phyloP scores from a whole-genome alignment of 2,329 filamentous ascomycete genomes.

The Alternaria dauci region DNA sequence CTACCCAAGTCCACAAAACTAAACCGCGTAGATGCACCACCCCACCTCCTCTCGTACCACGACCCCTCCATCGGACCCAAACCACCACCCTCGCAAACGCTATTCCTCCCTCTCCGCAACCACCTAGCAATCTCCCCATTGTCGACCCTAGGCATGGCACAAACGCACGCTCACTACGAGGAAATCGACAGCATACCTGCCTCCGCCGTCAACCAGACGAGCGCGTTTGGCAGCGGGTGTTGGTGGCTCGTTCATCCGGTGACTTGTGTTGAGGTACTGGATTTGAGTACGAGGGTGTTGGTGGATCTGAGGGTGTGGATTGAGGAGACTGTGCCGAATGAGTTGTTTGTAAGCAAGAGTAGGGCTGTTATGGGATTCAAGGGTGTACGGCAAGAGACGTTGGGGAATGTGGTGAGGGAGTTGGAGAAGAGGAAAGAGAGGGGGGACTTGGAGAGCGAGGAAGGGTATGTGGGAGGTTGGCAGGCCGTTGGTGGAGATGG shows the following conservation, averaged over 20 bases:
- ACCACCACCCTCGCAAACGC: neutral
- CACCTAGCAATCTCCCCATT: neutral
- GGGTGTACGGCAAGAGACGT: neutral
- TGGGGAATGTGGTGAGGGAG: neutral
- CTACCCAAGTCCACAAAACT: neutral
- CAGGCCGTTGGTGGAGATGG: neutral
- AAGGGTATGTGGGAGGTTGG: neutral
- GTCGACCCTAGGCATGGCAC: constrained; percentile 3
- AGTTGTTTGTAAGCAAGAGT: constrained; percentile 4
- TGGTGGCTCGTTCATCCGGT: constrained; percentile 25
- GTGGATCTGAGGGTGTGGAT: constrained; percentile 19
- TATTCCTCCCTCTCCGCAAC: neutral
- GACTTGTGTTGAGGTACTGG: neutral
- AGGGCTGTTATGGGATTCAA: neutral
- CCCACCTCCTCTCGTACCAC: constrained; percentile 3
- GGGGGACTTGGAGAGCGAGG: neutral
- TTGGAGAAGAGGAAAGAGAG: neutral
- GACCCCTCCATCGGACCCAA: constrained; percentile 1
- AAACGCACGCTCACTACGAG: constrained; percentile 26
- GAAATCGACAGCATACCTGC: constrained; percentile 23
- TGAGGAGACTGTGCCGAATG: constrained; percentile 6
- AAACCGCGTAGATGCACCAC: constrained; percentile 13
- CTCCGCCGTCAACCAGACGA: constrained; percentile 4
- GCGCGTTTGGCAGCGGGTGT: constrained; percentile 9
- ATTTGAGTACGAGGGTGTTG: constrained; percentile 16